A percentile compares a stretch with the other conserved stretches of the same genome.
Conservation (phyloP, 148 eudicot species). For the Simmondsia chinensis region DNA sequence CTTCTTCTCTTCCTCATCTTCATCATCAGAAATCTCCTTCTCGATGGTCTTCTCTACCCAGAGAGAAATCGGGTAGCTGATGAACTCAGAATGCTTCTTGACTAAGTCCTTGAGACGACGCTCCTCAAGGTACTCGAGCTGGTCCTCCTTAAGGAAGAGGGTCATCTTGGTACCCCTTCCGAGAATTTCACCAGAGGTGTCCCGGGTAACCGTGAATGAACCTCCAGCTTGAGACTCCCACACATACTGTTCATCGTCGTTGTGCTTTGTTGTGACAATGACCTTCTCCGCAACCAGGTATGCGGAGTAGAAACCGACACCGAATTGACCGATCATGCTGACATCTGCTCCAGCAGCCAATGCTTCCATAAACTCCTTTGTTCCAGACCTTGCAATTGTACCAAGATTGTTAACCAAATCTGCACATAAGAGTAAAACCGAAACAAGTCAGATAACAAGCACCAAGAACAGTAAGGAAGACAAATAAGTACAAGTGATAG, state of each 20-base stretch:
- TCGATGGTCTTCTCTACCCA: constrained; percentile 24
- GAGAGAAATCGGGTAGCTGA: constrained; percentile 23
- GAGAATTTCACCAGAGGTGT: constrained; percentile 21
- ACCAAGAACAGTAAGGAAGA: not conserved
- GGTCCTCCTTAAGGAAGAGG: constrained; percentile 25
- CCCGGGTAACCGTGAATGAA: constrained; percentile 21
- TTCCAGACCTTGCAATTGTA: constrained; percentile 21
- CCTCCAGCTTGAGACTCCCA: constrained; percentile 26
- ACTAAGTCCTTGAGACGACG: constrained; percentile 27
- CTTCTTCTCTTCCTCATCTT: constrained; percentile 19
- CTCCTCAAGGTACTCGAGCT: constrained; percentile 31
- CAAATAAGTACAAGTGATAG: not conserved
- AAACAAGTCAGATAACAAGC: too few species aligned
- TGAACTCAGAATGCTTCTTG: constrained; percentile 24
- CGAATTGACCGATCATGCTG: constrained; percentile 26
- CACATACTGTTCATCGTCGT: constrained; percentile 24
- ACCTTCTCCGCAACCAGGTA: constrained; percentile 32
- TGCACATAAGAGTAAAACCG: not conserved
- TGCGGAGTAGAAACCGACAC: constrained; percentile 24
- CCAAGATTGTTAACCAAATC: constrained; percentile 27
- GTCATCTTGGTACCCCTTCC: constrained; percentile 30
- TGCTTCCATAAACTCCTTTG: constrained; percentile 34
- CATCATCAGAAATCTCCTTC: constrained; percentile 20
- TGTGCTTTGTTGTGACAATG: constrained; percentile 23
- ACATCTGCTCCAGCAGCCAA: constrained; percentile 31